These are phyloP conservation scores for Leccinum angustisporum DNA, from an alignment of 1,284 basidiomycete genomes.

Conservation along the genomic window DNA sequence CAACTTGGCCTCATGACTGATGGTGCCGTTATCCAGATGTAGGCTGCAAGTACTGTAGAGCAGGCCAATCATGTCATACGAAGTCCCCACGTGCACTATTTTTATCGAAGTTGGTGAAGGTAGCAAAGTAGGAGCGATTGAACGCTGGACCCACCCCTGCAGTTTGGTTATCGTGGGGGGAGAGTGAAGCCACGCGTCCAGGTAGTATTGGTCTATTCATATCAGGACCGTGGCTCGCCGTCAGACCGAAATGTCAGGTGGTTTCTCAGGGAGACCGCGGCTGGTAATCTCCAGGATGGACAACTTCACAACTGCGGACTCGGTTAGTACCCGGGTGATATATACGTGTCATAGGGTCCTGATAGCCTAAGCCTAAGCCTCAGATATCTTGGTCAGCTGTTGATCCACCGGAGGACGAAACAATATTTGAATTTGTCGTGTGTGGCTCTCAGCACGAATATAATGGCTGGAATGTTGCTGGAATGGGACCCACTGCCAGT, in stretches of 20 bases:
- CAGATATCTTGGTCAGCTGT: background rate
- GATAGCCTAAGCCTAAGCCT: background rate
- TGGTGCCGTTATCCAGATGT: constrained; percentile 9
- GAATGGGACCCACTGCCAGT: background rate
- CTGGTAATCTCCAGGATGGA: background rate
- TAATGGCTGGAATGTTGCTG: too few relatives aligned
- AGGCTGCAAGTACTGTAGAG: too few relatives aligned
- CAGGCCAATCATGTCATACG: background rate
- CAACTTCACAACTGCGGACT: background rate
- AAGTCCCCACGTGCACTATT: background rate
- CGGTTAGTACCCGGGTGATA: background rate
- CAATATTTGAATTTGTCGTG: background rate
- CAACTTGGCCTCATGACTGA: background rate
- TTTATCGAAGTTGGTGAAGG: background rate
- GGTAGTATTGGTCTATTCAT: background rate
- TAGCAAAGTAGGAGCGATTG: background rate
- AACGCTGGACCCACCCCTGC: background rate
- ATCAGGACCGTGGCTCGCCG: background rate
- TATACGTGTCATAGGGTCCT: constrained; percentile 21
- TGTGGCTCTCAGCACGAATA: background rate
- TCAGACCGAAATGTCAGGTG: background rate
- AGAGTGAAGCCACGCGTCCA: background rate
- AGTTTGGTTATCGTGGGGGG: background rate
- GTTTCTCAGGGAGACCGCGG: background rate
- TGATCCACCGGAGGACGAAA: background rate